phyloP scores from a whole-genome alignment of 768 basidiomycete species.

The Leucocoprinus birnbaumii region DNA sequence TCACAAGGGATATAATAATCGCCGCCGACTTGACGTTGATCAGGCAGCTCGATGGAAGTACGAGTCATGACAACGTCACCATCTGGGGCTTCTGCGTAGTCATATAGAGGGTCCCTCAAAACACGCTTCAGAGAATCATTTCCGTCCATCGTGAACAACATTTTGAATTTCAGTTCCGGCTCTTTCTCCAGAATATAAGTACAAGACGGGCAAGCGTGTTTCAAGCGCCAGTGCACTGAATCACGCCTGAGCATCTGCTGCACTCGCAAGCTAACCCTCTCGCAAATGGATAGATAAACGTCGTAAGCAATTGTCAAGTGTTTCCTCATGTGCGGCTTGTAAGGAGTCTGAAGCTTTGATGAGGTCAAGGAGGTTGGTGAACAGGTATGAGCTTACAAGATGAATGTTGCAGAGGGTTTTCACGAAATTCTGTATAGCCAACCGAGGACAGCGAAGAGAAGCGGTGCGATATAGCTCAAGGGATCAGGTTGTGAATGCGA shows the following conservation, averaged over 20 bases:
- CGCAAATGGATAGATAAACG: conserved; percentile 19
- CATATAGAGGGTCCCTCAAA: not conserved
- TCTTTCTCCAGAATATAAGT: conserved; percentile 22
- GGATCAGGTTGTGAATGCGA: conserved; percentile 18
- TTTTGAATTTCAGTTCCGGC: conserved; percentile 15
- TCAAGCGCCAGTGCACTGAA: conserved; percentile 15
- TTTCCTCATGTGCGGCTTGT: conserved; percentile 13
- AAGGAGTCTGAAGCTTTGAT: conserved; percentile 14
- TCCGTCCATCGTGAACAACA: conserved; percentile 24
- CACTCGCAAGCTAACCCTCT: conserved; percentile 13
- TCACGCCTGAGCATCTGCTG: conserved; percentile 19
- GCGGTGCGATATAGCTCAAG: conserved; percentile 20
- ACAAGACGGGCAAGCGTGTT: conserved; percentile 14
- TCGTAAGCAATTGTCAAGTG: conserved; percentile 24
- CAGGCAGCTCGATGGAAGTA: not conserved
- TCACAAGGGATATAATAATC: too few species aligned
- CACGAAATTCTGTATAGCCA: conserved; percentile 24
- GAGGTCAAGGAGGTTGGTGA: too few species aligned
- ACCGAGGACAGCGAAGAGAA: conserved; percentile 20
- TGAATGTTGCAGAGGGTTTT: conserved; percentile 28
- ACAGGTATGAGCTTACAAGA: not conserved
- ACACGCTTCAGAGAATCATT: conserved; percentile 24
- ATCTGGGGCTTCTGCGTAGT: not conserved
- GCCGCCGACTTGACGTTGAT: too few species aligned
- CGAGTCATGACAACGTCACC: not conserved